phyloP scores from a whole-genome alignment of 805 yeast genomes.

The Cyberlindnera maritima region DNA sequence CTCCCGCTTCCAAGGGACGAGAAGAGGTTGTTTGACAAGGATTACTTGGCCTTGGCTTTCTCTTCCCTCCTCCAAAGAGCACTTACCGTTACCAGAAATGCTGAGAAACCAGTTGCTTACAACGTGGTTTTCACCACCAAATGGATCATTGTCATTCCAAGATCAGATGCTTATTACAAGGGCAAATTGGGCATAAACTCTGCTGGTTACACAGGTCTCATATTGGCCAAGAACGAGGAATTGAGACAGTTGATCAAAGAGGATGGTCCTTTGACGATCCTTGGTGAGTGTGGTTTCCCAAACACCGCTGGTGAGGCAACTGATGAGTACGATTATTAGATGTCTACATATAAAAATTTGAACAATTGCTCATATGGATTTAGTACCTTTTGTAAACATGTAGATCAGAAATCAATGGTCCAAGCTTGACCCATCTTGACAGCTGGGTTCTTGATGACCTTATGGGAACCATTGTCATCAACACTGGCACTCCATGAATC shows the following conservation, averaged over 20 bases:
- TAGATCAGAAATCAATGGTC: constrained; percentile 37
- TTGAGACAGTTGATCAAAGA: constrained; percentile 44
- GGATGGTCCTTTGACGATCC: constrained; percentile 47
- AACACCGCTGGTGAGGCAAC: constrained; percentile 52
- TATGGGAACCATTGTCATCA: constrained; percentile 19
- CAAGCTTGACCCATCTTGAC: constrained; percentile 47
- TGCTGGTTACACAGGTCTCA: constrained; percentile 74
- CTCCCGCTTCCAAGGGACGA: constrained; percentile 52
- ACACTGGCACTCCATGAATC: constrained; percentile 36
- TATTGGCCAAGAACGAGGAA: constrained; percentile 69
- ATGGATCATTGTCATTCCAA: constrained; percentile 87
- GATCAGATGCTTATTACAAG: constrained; percentile 53
- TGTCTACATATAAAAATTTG: no score
- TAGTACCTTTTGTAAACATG: neutral
- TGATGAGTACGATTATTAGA: constrained; percentile 62
- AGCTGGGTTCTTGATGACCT: constrained; percentile 47
- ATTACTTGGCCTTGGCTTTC: constrained; percentile 63
- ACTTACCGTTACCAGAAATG: constrained; percentile 62
- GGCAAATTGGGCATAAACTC: constrained; percentile 62
- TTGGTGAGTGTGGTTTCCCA: constrained; percentile 66
- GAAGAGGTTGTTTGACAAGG: constrained; percentile 44
- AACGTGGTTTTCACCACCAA: constrained; percentile 78
- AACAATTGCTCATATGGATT: no score
- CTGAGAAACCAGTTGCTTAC: constrained; percentile 54
- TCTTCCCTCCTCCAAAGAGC: constrained; percentile 70